Percentiles rank a stretch among this genome's conserved stretches.
phyloP scores from a whole-genome alignment of 2,329 filamentous ascomycete genomes.

The Tolypocladium cylindrosporum region DNA sequence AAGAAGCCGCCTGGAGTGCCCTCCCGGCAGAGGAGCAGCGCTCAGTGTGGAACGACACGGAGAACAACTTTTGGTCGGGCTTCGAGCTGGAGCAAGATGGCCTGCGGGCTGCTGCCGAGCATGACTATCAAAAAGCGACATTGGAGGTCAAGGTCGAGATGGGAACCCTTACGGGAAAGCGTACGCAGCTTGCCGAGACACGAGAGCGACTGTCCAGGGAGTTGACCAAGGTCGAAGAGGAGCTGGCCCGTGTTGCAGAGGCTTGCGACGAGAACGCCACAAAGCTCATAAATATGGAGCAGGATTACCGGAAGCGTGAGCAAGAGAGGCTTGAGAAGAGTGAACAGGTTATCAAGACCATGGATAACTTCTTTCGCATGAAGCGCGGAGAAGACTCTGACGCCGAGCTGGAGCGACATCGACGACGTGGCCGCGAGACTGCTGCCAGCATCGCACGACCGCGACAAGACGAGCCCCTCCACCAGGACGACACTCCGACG shows the following conservation, averaged over 20 bases:
- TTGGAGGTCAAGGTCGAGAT: slow-evolving; percentile 18
- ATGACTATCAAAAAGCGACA: slow-evolving; percentile 13
- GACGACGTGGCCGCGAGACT: neutral
- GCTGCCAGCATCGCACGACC: neutral
- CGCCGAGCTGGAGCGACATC: slow-evolving; percentile 4
- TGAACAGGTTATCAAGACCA: slow-evolving; percentile 16
- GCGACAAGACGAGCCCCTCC: neutral
- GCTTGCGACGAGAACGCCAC: slow-evolving; percentile 21
- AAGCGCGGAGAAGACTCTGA: slow-evolving; percentile 15
- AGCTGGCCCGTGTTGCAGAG: slow-evolving; percentile 20
- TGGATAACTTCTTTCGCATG: slow-evolving; percentile 23
- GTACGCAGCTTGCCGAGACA: slow-evolving; percentile 16
- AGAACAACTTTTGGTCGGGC: slow-evolving; percentile 22
- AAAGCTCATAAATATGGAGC: slow-evolving; percentile 21
- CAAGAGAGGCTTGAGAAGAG: slow-evolving; percentile 16
- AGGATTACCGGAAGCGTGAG: slow-evolving; percentile 19
- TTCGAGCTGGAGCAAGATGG: slow-evolving; percentile 15
- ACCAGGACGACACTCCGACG: slow-evolving; percentile 5
- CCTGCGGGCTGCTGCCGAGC: slow-evolving; percentile 12
- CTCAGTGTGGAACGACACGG: slow-evolving; percentile 25
- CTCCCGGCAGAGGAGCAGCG: slow-evolving; percentile 20
- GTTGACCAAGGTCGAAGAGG: slow-evolving; percentile 25
- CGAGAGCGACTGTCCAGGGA: slow-evolving; percentile 18
- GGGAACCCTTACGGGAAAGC: slow-evolving; percentile 16
- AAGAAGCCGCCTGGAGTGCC: slow-evolving; percentile 15